Evolutionary conservation across 805 yeast genomes (phyloP).

Genomic region (Pichia californica): DNA sequence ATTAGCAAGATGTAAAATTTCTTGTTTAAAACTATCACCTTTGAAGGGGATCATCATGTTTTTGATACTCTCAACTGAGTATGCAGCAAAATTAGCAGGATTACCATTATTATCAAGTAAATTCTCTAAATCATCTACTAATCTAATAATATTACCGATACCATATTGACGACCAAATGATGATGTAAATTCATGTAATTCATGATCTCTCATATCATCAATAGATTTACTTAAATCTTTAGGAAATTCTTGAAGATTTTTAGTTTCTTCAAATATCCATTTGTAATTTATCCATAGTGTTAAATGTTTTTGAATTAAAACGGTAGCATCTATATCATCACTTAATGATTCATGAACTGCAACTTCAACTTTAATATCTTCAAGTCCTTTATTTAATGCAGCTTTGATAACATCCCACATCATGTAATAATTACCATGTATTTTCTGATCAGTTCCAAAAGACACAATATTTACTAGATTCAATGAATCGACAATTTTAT

Average conservation of each 20-base stretch:
- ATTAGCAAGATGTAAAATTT: constrained; percentile 48
- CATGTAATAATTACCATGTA: constrained; percentile 16
- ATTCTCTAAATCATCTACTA: constrained; percentile 58
- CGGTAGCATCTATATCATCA: constrained; percentile 11
- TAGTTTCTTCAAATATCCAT: constrained; percentile 40
- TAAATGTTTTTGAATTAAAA: constrained; percentile 22
- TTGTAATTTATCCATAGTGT: constrained; percentile 48
- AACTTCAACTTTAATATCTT: constrained; percentile 6
- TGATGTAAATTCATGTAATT: constrained; percentile 39
- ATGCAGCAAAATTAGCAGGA: constrained; percentile 57
- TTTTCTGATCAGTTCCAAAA: constrained; percentile 14
- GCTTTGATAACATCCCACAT: constrained; percentile 21
- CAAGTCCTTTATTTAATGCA: constrained; percentile 11
- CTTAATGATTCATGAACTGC: not conserved
- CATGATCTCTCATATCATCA: constrained; percentile 27
- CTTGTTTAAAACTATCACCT: constrained; percentile 47
- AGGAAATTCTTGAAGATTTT: constrained; percentile 22
- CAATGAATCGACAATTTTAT: constrained; percentile 21
- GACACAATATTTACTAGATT: constrained; percentile 10
- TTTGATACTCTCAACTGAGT: constrained; percentile 51
- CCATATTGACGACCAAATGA: constrained; percentile 40
- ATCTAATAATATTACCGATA: constrained; percentile 62
- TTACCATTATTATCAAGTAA: constrained; percentile 37
- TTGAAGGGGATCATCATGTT: constrained; percentile 53
- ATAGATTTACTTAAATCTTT: constrained; percentile 22